phyloP scores from a whole-genome alignment of 73 alveolate genomes.

The Tetrahymena borealis region DNA sequence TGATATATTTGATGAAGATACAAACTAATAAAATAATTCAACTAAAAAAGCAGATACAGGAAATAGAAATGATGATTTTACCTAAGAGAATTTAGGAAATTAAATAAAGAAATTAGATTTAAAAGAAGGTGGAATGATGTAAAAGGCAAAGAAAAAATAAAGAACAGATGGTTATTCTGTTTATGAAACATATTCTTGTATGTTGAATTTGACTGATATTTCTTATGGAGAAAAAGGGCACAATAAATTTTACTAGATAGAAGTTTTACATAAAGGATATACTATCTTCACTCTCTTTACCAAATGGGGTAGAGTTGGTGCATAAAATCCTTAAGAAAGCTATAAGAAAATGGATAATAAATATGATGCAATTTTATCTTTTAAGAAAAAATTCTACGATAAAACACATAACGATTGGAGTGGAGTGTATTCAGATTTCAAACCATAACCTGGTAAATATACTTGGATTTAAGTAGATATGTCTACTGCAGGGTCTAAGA shows the following conservation, averaged over 20 bases:
- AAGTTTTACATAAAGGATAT: slow-evolving; percentile 44
- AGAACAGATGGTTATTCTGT: slow-evolving; percentile 30
- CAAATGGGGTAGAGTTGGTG: slow-evolving; percentile 59
- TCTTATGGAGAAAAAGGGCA: slow-evolving; percentile 54
- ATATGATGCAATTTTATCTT: slow-evolving; percentile 49
- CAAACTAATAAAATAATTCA: background rate
- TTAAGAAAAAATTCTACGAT: slow-evolving; percentile 47
- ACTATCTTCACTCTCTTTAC: slow-evolving; percentile 50
- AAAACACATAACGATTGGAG: slow-evolving; percentile 64
- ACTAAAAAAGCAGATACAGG: too few relatives aligned
- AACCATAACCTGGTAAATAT: slow-evolving; percentile 54
- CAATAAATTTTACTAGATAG: slow-evolving; percentile 53
- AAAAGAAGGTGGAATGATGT: background rate
- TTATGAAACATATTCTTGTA: slow-evolving; percentile 35
- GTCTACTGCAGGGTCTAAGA: slow-evolving; percentile 22
- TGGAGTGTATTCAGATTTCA: slow-evolving; percentile 37
- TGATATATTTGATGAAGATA: background rate
- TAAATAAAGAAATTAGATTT: background rate
- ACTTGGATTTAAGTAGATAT: slow-evolving; percentile 34
- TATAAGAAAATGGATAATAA: slow-evolving; percentile 37
- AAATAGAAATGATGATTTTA: background rate
- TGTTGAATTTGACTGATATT: slow-evolving; percentile 49
- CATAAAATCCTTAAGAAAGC: slow-evolving; percentile 30
- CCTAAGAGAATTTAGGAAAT: background rate
- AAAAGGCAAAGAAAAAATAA: background rate